phyloP scores from a whole-genome alignment of 768 basidiomycete genomes.

The Suillus subluteus region DNA sequence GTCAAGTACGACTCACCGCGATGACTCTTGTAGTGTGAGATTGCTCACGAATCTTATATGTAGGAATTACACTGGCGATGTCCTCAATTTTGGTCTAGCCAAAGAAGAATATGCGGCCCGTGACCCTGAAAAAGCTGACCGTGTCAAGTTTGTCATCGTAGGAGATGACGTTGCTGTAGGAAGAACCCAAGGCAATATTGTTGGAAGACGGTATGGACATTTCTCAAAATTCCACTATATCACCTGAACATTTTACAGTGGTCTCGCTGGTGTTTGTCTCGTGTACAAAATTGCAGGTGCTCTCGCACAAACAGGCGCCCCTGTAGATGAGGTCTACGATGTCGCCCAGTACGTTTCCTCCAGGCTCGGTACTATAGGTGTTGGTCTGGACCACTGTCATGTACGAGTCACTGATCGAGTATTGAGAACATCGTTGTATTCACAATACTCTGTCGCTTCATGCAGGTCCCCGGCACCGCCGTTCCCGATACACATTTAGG shows the following conservation, averaged over 20 bases:
- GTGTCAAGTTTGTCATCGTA: conserved; percentile 78
- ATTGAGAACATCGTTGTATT: neutral
- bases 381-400: conserved; percentile 88
- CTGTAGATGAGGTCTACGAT: conserved; percentile 68
- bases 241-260: conserved; percentile 46
- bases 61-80: conserved; percentile 90
- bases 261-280: conserved; percentile 78
- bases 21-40: neutral
- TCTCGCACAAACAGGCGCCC: conserved; percentile 66
- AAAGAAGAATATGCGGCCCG: conserved; percentile 80
- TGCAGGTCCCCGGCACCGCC: conserved; percentile 79
- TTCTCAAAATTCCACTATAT: neutral
- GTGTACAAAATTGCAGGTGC: conserved; percentile 94
- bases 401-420: conserved; percentile 41
- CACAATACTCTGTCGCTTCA: neutral
- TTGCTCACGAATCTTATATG: conserved; percentile 7
- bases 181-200: conserved; percentile 76
- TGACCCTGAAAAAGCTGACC: conserved; percentile 67
- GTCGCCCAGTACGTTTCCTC: conserved; percentile 67
- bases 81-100: conserved; percentile 90
- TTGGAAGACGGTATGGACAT: conserved; percentile 68
- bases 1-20: conserved; percentile 60
- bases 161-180: conserved; percentile 92
- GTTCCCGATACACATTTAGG: conserved; percentile 56
- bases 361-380: conserved; percentile 82